Evolutionary conservation across 495 filamentous ascomycete genomes (phyloP), one percentile per base, ranked within the genome.

Genomic region (Sordaria brevicollis): DNA sequence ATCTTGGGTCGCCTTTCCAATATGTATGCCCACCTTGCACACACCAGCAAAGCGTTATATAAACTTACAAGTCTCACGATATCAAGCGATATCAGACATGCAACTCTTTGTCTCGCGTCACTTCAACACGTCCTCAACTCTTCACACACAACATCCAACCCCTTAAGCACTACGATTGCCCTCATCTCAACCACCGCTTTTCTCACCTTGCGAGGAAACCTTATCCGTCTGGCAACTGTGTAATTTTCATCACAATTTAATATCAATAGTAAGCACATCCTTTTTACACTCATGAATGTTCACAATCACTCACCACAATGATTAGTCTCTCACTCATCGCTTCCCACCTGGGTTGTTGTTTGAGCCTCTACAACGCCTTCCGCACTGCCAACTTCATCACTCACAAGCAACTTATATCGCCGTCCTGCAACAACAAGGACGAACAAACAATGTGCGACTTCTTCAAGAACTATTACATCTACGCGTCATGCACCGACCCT

Each of bases 381-480:
- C 13, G 21, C 11, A 5, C 6, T 6, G 25, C 25, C 29, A 5
- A 57, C 4, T 21, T 1, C 21, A 57, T 31, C 67, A 68, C 25
- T 5, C 67, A 31, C 17, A 34, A n/a, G 25, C 29, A 10, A 33
- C 19, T 31, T 29, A 4, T 19, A 17, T 36, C 3, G n/a, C 5
- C 25, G 5, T 68, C 33, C 17, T 11, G 25, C 10, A 7, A 57
- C 35, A n/a, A n/a, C 65, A 67, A 67, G 35, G 65, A 17, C 15
- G 13, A 57, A 38, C 71, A 80, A 85, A 76, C 70, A n/a, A 93
- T 93, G 91, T 93, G 91, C 84, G 86, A 91, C 80, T 90, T 88
- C 77, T 90, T 87, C 78, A 90, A 89, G 74, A 91, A 90, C 79
- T 92, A 88, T 76, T 91, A 91, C 79, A 88, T 93, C 81, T 91